Evolutionary conservation across 1,139 yeast species (phyloP), one percentile per base, ranked within the genome.

Genomic region (Hemisphaericaspora xylofermentans): DNA sequence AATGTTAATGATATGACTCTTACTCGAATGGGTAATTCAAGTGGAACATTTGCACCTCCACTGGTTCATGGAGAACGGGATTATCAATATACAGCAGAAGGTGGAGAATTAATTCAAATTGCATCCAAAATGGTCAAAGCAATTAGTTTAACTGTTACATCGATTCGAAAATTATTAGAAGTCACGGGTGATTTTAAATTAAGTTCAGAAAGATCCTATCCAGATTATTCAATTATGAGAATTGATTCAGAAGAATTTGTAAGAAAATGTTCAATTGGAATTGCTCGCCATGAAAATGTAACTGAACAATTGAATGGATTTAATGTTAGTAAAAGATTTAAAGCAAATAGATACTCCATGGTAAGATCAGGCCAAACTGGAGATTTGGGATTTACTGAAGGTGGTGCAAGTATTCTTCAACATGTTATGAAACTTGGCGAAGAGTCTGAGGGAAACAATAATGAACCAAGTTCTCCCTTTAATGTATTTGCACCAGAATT

Each of bases 111-210:
- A 46, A 78, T 83, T 39, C 74, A 71, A 40, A 76, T 81, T 32
- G 75, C 86, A 1, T 72, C 88, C 8, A 76, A 74, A 49, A 82
- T 85, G 88, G 74, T 85, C 9, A 68, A 74, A 36, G 66, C 81
- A 1, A 78, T 84, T 4, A 63, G 80, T 12, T 53, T 60, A 14
- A 78, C 84, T 0, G 73, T 63, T 61, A 66, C 49, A 41, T 84
- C 74, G 38, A 60, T 72, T 27, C 58, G 64, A 48, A 68, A 58
- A 47, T 60, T 65, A 40, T 64, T 63, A 32, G 76, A 78, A 18
- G 61, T 78, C 31, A 78, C 84, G 17, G 91, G 94, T 18, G 94
- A 88, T 56, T 86, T 87, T 60, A 79, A 78, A 53, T 65, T 88
- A 41, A 80, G 83, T 27, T 60, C 73, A 2, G 82, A 79, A 40